Conservation (phyloP, 768 basidiomycete species). For the Amanita molliuscula region DNA sequence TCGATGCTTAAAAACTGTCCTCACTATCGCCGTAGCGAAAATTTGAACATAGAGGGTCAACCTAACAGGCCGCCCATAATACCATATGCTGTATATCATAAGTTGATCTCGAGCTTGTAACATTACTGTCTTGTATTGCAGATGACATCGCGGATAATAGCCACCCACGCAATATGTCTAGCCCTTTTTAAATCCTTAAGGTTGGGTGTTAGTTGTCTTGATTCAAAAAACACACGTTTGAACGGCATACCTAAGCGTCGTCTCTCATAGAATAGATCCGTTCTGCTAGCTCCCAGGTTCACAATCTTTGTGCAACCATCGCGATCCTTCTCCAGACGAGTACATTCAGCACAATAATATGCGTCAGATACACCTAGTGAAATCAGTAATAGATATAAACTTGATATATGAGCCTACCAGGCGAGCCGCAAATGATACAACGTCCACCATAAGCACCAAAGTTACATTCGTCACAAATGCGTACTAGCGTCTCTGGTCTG, state of each 20-base stretch:
- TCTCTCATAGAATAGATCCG: constrained; percentile 87
- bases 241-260: constrained; percentile 59
- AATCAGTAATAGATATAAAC: not conserved
- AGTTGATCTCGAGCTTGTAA: constrained; percentile 14
- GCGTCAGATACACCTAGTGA: constrained; percentile 92
- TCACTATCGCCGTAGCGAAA: constrained; percentile 27
- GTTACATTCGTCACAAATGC: constrained; percentile 99
- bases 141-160: constrained; percentile 6
- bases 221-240: not conserved
- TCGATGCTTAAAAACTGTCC: not conserved
- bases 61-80: constrained; percentile 47
- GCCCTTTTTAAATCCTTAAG: constrained; percentile 63
- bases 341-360: constrained; percentile 97
- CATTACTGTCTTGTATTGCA: constrained; percentile 8
- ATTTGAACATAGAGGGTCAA: constrained; percentile 42
- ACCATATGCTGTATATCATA: constrained; percentile 46
- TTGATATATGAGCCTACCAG: constrained; percentile 46
- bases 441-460: constrained; percentile 97
- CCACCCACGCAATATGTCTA: constrained; percentile 14
- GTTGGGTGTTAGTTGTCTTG: not conserved
- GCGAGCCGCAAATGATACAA: constrained; percentile 96
- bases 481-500: constrained; percentile 92
- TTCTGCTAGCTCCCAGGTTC: constrained; percentile 89
- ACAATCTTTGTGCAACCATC: constrained; percentile 99
- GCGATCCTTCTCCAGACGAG: constrained; percentile 91